phyloP scores from a whole-genome alignment of 2,329 filamentous ascomycete species.

The Ceratocystis lukuohia region DNA sequence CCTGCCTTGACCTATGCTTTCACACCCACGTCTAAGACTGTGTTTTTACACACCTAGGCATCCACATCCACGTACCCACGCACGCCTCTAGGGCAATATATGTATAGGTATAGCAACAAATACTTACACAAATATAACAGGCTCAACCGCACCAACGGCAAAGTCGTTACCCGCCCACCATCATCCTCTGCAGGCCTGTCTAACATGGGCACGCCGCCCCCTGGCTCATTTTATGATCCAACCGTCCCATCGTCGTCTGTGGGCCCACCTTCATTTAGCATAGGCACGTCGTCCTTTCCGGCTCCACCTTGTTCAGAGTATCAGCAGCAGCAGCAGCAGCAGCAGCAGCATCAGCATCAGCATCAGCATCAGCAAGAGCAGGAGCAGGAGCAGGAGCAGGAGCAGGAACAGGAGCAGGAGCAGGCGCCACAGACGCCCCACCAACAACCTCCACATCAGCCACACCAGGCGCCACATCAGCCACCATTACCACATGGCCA shows the following conservation, averaged over 20 bases:
- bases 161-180: constrained; percentile 14
- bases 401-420: background rate
- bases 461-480: background rate
- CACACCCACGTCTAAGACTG: background rate
- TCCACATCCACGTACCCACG: background rate
- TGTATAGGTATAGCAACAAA: background rate
- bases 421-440: background rate
- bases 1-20: background rate
- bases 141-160: constrained; percentile 17
- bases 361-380: background rate
- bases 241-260: background rate
- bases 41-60: background rate
- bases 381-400: background rate
- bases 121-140: constrained; percentile 4
- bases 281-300: background rate
- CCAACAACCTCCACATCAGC: background rate
- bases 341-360: background rate
- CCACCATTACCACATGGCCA: background rate
- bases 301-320: background rate
- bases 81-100: background rate
- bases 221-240: background rate
- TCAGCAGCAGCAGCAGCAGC: background rate
- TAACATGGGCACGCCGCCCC: constrained; percentile 1
- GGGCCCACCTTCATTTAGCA: background rate
- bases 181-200: constrained; percentile 1